Evolutionary conservation across 495 filamentous ascomycete genomes (phyloP), one percentile per base, ranked within the genome.

Genomic region (Trichoderma orchidacearum): DNA sequence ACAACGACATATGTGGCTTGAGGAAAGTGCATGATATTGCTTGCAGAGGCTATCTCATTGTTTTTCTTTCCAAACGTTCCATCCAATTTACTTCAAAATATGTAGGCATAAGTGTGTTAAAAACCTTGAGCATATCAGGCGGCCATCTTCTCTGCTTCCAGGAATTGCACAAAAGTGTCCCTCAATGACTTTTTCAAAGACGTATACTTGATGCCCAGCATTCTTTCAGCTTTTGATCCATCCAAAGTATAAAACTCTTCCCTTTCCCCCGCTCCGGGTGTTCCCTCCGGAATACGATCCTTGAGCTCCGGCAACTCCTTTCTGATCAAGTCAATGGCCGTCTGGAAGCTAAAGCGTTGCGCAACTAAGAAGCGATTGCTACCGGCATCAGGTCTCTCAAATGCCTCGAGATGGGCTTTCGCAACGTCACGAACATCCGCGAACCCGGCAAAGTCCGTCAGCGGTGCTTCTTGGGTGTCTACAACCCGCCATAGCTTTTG

Each of bases 391-490:
- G 68, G 64, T 7, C 52, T 65, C 54, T 77, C 67, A 4, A 73
- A 70, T 1, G 80, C 80, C 12, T 62, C 65, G 0, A 77, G 58
- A 61, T 81, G 79, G 11, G 75, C 80, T 29, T 64, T 60, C 2
- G 72, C 80, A 3, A 82, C 63, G 57, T 80, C 79, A 8, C 77
- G 69, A 3, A 74, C 71, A 62, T 83, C 75, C 8, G 71, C 72
- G 57, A 68, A 81, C 5, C 62, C 62, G 35, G 56, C 70, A 56
- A 73, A 70, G 17, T 64, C 58, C 21, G 71, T 71, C 0, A 59
- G 57, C 8, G 77, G 72, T 3, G 79, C 60, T 15, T 61, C 56
- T 8, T 68, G 68, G 30, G 73, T 73, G 51, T 75, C 71, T 18
- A 76, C 60, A 1, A 79, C 62, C 15, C 57, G 56, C 57, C 67